A percentile compares a stretch with the other conserved stretches of the same genome.
These are phyloP conservation scores for Brassica nigra DNA, from an alignment of 345 rosid species.

Conservation along the genomic window DNA sequence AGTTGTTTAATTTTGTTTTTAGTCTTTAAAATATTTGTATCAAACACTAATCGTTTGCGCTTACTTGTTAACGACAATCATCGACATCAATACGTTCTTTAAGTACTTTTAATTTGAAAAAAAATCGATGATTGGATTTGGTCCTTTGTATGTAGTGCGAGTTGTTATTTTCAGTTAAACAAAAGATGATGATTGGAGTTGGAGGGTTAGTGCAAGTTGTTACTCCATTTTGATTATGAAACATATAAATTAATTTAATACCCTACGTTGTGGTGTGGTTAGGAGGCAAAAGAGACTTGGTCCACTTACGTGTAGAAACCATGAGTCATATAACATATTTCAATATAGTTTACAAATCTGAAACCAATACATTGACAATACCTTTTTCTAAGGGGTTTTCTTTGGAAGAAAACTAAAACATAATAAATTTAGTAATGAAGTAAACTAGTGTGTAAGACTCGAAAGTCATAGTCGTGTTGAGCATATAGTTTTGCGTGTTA, in stretches of 20 bases:
- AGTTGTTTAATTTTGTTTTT: not conserved
- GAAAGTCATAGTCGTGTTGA: constrained; percentile 24
- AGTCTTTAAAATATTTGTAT: not conserved
- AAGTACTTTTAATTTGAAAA: not conserved
- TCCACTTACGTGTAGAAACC: constrained; percentile 29
- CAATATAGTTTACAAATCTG: not conserved
- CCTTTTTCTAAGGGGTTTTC: not conserved
- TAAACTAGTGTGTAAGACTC: constrained; percentile 14
- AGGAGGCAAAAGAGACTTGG: constrained; percentile 35
- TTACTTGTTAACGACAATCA: not conserved
- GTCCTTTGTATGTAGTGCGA: constrained; percentile 9
- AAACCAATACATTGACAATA: not conserved
- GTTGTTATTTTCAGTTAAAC: constrained; percentile 13
- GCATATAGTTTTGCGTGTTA: constrained; percentile 5
- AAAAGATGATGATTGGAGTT: constrained; percentile 19
- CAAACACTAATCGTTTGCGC: not conserved
- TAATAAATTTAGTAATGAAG: not conserved
- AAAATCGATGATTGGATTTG: constrained; percentile 10
- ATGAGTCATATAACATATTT: constrained; percentile 1
- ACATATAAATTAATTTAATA: not conserved
- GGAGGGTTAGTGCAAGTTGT: constrained; percentile 35
- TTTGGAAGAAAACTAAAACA: not conserved
- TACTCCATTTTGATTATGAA: constrained; percentile 12
- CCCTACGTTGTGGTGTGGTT: constrained; percentile 28
- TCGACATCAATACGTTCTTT: not conserved